Base-by-base conservation (phyloP, 2,329 filamentous ascomycete genomes). In the Fusarium odoratissimum region DNA sequence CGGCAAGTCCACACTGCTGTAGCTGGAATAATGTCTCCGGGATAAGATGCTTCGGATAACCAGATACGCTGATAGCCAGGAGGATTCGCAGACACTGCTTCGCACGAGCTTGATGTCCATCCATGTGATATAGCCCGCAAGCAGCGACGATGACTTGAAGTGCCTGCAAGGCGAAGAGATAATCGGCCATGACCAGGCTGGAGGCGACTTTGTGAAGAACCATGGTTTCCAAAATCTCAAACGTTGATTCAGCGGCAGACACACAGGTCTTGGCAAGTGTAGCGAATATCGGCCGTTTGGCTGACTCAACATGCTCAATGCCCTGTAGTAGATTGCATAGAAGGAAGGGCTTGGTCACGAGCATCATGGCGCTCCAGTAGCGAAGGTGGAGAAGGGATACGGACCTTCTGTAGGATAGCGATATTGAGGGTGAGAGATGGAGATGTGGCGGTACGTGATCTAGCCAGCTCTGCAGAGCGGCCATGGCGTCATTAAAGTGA, bases 141-240 rank as follows among this genome's bases (percentile, higher is more conserved):
- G 54, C 54, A 25, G 54, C 54, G 0, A 46, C 28, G 0, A 45
- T 46, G 6, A 56, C 54, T 3, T 56, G 38, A 9, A 56, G 38
- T 6, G 54, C 38, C 13, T 56, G 54, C 1, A 56, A 33, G 3
- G 38, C 28, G n/a, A 56, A 56, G 0, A 56, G 17, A 0, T 45
- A 56, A 7, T 56, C 54, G 4, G 54, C 38, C 54, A 56, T 56
- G 1, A 56, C 28, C 13, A 56, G 19, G 0, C 54, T 56, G 0
- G 54, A 56, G 4, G 54, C 54, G 0, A 56, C 54, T 0, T 56
- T 56, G 0, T 56, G 17, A 0, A 56, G n/a, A 0, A 56, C 30
- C 54, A 56, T 56, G 9, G 38, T 46, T 17, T 56, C 54, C 3
- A 56, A 5, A 2, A 56, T 56, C 38, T 45, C 38, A 7, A 46